phyloP scores from a whole-genome alignment of 495 filamentous ascomycete genomes.

The Bacidia rubella region DNA sequence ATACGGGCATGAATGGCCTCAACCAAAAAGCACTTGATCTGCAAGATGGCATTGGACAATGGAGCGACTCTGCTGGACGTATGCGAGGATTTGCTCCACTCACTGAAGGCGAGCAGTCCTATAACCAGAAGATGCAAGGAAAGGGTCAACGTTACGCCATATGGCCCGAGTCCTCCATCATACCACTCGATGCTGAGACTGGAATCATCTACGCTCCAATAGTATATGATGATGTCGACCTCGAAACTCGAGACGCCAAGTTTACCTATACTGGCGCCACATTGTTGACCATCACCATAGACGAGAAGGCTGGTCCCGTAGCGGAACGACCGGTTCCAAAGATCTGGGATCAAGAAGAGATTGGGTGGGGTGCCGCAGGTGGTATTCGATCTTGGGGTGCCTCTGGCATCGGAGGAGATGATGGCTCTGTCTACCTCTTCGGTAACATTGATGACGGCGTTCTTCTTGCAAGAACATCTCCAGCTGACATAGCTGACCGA shows the following conservation, averaged over 20 bases:
- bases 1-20: slow-evolving; percentile 21
- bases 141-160: slow-evolving; percentile 24
- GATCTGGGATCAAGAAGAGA: slow-evolving; percentile 21
- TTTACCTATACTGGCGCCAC: slow-evolving; percentile 24
- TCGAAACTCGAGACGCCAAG: slow-evolving; percentile 15
- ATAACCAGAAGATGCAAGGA: slow-evolving; percentile 22
- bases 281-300: slow-evolving; percentile 19
- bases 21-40: slow-evolving; percentile 15
- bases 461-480: slow-evolving; percentile 16
- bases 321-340: slow-evolving; percentile 19
- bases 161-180: slow-evolving; percentile 25
- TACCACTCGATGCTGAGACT: slow-evolving; percentile 20
- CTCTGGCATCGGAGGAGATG: slow-evolving; percentile 22
- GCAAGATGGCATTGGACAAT: slow-evolving; percentile 23
- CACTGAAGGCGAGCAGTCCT: slow-evolving; percentile 21
- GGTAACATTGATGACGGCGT: slow-evolving; percentile 19
- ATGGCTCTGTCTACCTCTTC: slow-evolving; percentile 24
- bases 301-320: slow-evolving; percentile 18
- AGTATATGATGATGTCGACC: slow-evolving; percentile 24
- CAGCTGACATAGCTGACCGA: slow-evolving; percentile 12
- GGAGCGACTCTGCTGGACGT: slow-evolving; percentile 21
- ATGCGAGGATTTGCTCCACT: slow-evolving; percentile 23
- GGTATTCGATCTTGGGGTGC: slow-evolving; percentile 24
- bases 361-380: slow-evolving; percentile 24
- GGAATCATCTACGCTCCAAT: slow-evolving; percentile 23